Evolutionary conservation across 2,329 filamentous ascomycete species (phyloP), one percentile per base, ranked within the genome.

Genomic region (Pseudocercospora ulei): DNA sequence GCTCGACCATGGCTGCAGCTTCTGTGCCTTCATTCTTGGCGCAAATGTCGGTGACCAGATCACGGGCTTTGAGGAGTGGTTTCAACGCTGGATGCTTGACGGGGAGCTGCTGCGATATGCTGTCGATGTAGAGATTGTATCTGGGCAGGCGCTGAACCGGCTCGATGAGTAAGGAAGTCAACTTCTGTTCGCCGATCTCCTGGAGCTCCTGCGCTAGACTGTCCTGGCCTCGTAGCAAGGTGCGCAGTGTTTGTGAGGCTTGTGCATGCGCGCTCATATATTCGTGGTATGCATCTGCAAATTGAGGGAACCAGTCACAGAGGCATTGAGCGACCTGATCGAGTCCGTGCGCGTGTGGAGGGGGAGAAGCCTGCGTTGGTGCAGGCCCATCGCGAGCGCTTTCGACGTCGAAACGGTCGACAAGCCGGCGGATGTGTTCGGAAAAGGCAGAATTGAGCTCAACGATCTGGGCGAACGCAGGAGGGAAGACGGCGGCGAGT

Each of bases 91-190:
- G 83, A 58, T 96, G 87, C 5, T 82, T 78, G 35, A 87, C 75
- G 3, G 88, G 87, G 11, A 96, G 72, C 44, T 82, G 86, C 49
- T 80, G 78, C 31, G 90, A 75, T 56, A 98, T 95, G 55, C 92
- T 87, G 64, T 98, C 90, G 53, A 98, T 96, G 56, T 96, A 80
- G 22, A 98, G 69, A 55, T 85, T 95, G 64, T 98, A 98, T 16
- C 90, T 80, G 16, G 90, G 90, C 36, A 98, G 71, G 36, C 90
- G 75, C 61, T 98, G 90, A 0, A 98, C 87, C 2, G 90, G 90
- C 62, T 98, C 90, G 59, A 98, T 98, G 38, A 98, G 72, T 47
- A 90, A 74, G 3, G 90, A 96, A 33, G 84, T 86, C 38, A 96
- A 73, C 41, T 78, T 75, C 64, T 98, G 90, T 60, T 96, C 90